Conservation (phyloP, 2,329 filamentous ascomycete species). For the Clonostachys sp. region DNA sequence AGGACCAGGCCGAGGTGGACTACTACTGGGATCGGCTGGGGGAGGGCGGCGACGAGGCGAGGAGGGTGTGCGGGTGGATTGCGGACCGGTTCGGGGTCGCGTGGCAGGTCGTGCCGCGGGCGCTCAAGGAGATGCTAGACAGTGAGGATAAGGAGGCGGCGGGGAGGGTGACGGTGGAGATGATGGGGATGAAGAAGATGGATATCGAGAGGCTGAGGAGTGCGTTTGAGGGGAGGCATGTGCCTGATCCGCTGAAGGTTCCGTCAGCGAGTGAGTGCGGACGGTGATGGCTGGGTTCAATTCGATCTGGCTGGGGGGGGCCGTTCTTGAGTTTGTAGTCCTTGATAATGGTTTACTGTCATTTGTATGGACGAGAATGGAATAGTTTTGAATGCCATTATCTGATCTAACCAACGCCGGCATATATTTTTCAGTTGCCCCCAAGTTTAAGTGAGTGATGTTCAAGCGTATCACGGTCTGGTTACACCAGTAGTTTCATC, state of each 20-base stretch:
- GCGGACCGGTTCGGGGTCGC: constrained; percentile 36
- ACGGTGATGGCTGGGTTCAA: too few relatives aligned
- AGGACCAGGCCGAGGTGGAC: constrained; percentile 39
- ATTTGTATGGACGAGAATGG: too few relatives aligned
- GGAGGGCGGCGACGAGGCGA: constrained; percentile 28
- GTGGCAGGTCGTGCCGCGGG: constrained; percentile 40
- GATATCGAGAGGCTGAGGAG: constrained; percentile 29
- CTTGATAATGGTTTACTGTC: too few relatives aligned
- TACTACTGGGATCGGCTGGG: constrained; percentile 38
- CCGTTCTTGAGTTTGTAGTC: too few relatives aligned
- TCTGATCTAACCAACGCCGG: too few relatives aligned
- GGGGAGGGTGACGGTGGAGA: constrained; percentile 20
- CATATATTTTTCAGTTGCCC: too few relatives aligned
- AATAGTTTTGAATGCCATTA: too few relatives aligned
- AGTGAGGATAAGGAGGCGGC: constrained; percentile 25
- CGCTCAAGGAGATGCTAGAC: constrained; percentile 24
- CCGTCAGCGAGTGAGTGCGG: too few relatives aligned
- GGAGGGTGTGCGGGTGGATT: constrained; percentile 37
- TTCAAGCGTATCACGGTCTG: too few relatives aligned
- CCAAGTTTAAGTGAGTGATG: too few relatives aligned
- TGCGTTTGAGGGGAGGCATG: background rate
- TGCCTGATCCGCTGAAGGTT: too few relatives aligned
- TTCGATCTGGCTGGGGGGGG: too few relatives aligned
- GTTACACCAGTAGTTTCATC: constrained; percentile 2
- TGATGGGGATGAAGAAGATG: constrained; percentile 38